Percentiles rank a stretch among this genome's conserved stretches.
These are phyloP conservation scores for Trapa incisa DNA, from an alignment of 345 rosid genomes.

Conservation along the genomic window DNA sequence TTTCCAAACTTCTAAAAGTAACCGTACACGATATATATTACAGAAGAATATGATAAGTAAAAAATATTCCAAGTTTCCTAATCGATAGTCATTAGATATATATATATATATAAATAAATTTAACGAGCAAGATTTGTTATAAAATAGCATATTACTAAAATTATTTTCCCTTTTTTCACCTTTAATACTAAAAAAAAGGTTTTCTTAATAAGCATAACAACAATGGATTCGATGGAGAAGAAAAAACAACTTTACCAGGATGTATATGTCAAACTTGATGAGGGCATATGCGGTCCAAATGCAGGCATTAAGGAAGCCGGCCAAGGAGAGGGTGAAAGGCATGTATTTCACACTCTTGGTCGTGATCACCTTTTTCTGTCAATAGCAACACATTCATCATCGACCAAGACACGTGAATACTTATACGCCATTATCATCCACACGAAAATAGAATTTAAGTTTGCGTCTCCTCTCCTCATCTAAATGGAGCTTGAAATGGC, in stretches of 20 bases:
- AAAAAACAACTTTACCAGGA: slow-evolving; percentile 18
- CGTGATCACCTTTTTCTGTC: slow-evolving; percentile 22
- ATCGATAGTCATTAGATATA: too few species aligned
- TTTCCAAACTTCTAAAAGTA: too few species aligned
- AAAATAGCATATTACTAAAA: too few species aligned
- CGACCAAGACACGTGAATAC: neutral
- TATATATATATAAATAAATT: too few species aligned
- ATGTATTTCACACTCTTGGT: slow-evolving; percentile 46
- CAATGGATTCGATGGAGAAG: neutral
- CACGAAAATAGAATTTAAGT: too few species aligned
- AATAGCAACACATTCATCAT: neutral
- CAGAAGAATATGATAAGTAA: too few species aligned
- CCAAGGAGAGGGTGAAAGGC: slow-evolving; percentile 31
- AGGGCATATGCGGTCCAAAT: slow-evolving; percentile 30
- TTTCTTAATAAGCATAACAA: neutral
- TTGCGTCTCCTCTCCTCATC: neutral
- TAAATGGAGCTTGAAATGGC: neutral
- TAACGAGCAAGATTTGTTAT: too few species aligned
- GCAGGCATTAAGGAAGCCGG: slow-evolving; percentile 23
- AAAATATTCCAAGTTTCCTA: too few species aligned
- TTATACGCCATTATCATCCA: too few species aligned
- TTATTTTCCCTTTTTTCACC: too few species aligned
- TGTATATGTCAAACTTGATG: slow-evolving; percentile 24
- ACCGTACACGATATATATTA: too few species aligned
- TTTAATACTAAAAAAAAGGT: too few species aligned